These are phyloP conservation scores for Aureobasidium namibiae DNA, from an alignment of 2,329 filamentous ascomycete species.

Conservation along the genomic window DNA sequence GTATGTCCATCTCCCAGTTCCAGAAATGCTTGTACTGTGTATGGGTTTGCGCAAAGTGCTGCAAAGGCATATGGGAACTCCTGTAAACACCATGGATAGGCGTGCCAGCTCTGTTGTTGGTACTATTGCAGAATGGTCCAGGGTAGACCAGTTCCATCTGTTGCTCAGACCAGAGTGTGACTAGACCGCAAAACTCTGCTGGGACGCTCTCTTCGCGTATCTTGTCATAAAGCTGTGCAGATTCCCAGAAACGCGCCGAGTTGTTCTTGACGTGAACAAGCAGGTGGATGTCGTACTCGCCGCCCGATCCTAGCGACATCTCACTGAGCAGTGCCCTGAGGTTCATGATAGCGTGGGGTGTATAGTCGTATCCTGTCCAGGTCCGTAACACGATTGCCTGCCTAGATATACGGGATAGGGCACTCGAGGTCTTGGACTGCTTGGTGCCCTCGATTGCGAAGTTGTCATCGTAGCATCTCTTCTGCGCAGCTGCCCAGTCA, in stretches of 20 bases:
- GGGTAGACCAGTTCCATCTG: slow-evolving; percentile 91
- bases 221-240: slow-evolving; percentile 57
- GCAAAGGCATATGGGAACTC: slow-evolving; percentile 41
- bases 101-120: slow-evolving; percentile 49
- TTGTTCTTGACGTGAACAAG: slow-evolving; percentile 78
- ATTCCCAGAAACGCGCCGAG: slow-evolving; percentile 68
- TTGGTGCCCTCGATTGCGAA: too few species aligned
- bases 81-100: slow-evolving; percentile 89
- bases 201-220: slow-evolving; percentile 63
- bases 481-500: not conserved
- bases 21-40: slow-evolving; percentile 51
- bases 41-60: slow-evolving; percentile 43
- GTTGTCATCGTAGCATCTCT: not conserved
- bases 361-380: slow-evolving; percentile 75
- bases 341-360: slow-evolving; percentile 68
- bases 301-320: slow-evolving; percentile 69
- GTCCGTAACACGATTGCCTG: slow-evolving; percentile 79
- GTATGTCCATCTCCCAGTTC: slow-evolving; percentile 87
- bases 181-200: slow-evolving; percentile 77
- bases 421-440: not conserved
- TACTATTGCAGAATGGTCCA: slow-evolving; percentile 70
- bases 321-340: slow-evolving; percentile 78
- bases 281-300: slow-evolving; percentile 79
- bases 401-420: slow-evolving; percentile 35
- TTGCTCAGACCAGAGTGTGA: slow-evolving; percentile 85